Evolutionary conservation across 2,329 filamentous ascomycete species (phyloP).

Genomic region (Pseudogymnoascus sp.): DNA sequence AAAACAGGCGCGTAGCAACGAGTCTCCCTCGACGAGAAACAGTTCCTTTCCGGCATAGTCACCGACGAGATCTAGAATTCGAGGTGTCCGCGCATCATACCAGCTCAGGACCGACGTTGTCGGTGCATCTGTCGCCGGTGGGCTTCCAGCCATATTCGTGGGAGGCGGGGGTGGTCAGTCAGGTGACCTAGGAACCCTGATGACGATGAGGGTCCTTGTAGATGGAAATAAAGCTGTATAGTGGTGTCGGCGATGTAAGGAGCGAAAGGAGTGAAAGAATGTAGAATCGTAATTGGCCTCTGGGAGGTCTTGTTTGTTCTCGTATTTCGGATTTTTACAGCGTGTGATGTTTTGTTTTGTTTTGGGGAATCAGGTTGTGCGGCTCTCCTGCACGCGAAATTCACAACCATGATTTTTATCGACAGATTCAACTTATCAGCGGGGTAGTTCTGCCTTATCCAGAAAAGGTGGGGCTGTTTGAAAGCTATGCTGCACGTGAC

Average conservation of each 20-base stretch:
- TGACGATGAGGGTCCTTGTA: conserved; percentile 6
- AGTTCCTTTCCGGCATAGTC: conserved; percentile 68
- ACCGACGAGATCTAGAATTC: conserved; percentile 57
- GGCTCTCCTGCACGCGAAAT: conserved; percentile 7
- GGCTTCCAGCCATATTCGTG: conserved; percentile 8
- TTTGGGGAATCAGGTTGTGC: conserved; percentile 6
- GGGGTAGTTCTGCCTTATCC: conserved; percentile 6
- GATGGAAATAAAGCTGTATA: conserved; percentile 1
- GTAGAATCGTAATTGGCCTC: conserved; percentile 3
- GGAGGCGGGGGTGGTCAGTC: neutral
- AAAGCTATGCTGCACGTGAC: conserved; percentile 3
- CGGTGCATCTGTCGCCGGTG: neutral
- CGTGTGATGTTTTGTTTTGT: conserved; percentile 7
- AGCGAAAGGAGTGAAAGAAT: neutral
- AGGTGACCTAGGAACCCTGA: conserved; percentile 3
- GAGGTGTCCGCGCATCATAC: conserved; percentile 36
- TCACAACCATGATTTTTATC: conserved; percentile 4
- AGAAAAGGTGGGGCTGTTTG: neutral
- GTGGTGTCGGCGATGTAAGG: neutral
- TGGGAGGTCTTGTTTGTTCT: neutral
- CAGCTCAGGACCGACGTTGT: conserved; percentile 21
- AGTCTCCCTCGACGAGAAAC: conserved; percentile 67
- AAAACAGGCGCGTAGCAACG: conserved; percentile 57
- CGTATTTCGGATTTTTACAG: neutral
- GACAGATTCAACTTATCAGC: conserved; percentile 2